Evolutionary conservation across 139 green algal species (phyloP).

Genomic region (Mesostigma viride): DNA sequence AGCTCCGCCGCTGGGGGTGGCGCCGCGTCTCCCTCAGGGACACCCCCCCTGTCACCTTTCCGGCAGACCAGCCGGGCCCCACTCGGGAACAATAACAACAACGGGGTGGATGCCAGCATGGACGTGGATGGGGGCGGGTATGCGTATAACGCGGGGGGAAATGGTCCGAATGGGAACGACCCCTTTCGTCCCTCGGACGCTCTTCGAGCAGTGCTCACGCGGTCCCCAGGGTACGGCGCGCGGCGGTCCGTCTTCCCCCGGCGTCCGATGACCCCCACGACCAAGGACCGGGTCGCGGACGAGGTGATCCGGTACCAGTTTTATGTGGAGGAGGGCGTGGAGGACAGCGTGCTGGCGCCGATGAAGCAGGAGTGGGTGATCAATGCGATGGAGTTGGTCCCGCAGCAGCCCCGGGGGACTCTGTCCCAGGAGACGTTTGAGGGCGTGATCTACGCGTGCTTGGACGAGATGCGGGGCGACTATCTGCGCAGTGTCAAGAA

Average conservation of each 20-base stretch:
- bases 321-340: conserved; percentile 54
- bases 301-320: conserved; percentile 52
- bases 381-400: too few relatives aligned
- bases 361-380: conserved; percentile 52
- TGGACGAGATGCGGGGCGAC: conserved; percentile 51
- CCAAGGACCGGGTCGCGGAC: conserved; percentile 24
- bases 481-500: conserved; percentile 46
- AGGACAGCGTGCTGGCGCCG: conserved; percentile 32
- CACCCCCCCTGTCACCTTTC: too few relatives aligned
- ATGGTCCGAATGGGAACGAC: too few relatives aligned
- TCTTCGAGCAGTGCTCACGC: neutral
- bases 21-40: too few relatives aligned
- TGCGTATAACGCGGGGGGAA: too few relatives aligned
- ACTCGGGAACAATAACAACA: too few relatives aligned
- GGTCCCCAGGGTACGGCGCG: neutral
- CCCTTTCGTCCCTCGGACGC: too few relatives aligned
- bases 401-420: conserved; percentile 22
- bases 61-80: too few relatives aligned
- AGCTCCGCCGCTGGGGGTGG: too few relatives aligned
- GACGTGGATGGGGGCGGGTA: too few relatives aligned
- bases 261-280: neutral
- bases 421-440: conserved; percentile 41
- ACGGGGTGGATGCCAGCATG: too few relatives aligned
- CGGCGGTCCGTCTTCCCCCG: neutral
- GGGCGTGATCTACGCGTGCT: conserved; percentile 30